phyloP scores from a whole-genome alignment of 345 rosid species.

The Abelmoschus esculentus region DNA sequence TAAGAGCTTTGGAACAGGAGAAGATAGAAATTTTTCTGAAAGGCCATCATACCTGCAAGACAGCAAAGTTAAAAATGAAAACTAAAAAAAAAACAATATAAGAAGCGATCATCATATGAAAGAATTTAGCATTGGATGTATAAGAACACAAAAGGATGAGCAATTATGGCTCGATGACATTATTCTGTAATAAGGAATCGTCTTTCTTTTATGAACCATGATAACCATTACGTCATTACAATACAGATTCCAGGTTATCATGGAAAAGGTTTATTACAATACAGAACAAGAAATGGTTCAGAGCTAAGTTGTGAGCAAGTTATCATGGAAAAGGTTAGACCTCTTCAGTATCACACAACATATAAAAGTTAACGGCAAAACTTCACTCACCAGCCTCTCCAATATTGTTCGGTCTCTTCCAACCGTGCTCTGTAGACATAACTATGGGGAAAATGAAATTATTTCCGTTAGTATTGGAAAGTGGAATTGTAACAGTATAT shows the following conservation, averaged over 20 bases:
- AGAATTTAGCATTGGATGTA: background rate
- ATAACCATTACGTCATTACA: background rate
- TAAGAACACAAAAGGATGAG: background rate
- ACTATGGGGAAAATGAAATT: slow-evolving; percentile 40
- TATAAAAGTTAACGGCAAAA: background rate
- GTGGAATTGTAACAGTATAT: background rate
- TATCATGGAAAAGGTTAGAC: background rate
- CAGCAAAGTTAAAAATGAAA: background rate
- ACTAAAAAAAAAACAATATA: background rate
- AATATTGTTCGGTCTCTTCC: slow-evolving; percentile 84
- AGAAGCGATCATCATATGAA: background rate
- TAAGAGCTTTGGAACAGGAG: slow-evolving; percentile 79
- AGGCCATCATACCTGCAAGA: slow-evolving; percentile 90
- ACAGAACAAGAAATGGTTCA: background rate
- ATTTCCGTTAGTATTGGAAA: slow-evolving; percentile 1
- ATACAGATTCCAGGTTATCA: too few species aligned
- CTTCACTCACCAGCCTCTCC: slow-evolving; percentile 76
- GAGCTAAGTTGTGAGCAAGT: background rate
- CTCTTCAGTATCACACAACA: background rate
- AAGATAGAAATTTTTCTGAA: slow-evolving; percentile 75
- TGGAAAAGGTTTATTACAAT: background rate
- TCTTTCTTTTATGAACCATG: background rate
- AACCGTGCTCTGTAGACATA: slow-evolving; percentile 62
- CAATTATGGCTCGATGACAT: background rate
- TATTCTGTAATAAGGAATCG: background rate